Evolutionary conservation across 148 eudicot genomes (phyloP).

Genomic region (Suaeda aralocaspica): DNA sequence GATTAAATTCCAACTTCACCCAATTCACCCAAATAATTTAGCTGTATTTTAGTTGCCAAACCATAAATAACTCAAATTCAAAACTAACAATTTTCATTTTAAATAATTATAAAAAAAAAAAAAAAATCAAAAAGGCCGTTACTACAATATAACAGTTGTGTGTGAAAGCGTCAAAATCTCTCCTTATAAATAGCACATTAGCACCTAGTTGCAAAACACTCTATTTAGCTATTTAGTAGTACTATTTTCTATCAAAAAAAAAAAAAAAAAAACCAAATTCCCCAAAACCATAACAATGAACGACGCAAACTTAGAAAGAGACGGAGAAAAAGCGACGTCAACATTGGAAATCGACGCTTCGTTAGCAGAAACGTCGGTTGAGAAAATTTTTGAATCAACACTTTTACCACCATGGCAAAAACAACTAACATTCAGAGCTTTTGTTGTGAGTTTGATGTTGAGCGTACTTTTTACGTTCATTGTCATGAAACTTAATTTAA

Average conservation of each 20-base stretch:
- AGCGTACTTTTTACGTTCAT: constrained; percentile 36
- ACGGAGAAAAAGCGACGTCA: background rate
- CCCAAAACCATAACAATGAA: background rate
- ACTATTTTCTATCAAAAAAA: background rate
- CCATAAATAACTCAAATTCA: too few relatives aligned
- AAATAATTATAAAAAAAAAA: too few relatives aligned
- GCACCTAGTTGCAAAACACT: too few relatives aligned
- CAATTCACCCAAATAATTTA: too few relatives aligned
- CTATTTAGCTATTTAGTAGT: too few relatives aligned
- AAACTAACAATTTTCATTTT: too few relatives aligned
- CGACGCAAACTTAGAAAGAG: background rate
- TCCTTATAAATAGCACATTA: too few relatives aligned
- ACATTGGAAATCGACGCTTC: background rate
- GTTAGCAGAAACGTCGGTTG: constrained; percentile 16
- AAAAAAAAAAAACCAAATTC: background rate
- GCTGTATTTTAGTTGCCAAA: too few relatives aligned
- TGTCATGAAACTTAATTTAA: constrained; percentile 38
- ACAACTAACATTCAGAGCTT: constrained; percentile 31
- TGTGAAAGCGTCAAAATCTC: too few relatives aligned
- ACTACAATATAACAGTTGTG: too few relatives aligned
- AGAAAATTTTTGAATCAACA: constrained; percentile 20
- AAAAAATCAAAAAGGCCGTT: too few relatives aligned
- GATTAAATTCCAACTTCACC: too few relatives aligned
- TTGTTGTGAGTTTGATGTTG: constrained; percentile 29
- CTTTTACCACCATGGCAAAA: constrained; percentile 36